Evolutionary conservation across 202 grass and related monocot species (phyloP).

Genomic region (Dendrocalamus latiflorus): DNA sequence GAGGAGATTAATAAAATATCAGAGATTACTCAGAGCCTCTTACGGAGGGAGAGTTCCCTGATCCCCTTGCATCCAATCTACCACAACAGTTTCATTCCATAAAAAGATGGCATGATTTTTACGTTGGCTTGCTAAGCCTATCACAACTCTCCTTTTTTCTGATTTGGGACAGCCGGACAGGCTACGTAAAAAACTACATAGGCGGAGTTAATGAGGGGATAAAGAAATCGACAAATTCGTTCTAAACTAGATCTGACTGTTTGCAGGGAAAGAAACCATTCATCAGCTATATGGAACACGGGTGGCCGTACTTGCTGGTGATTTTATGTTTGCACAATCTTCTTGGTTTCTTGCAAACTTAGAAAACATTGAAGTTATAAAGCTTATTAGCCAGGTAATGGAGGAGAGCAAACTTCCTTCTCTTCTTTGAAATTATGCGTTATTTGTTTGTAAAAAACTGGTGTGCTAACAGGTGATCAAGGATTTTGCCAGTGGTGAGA

Average conservation of each 20-base stretch:
- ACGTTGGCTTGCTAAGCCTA: no score
- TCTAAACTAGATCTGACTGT: conserved; percentile 4
- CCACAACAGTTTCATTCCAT: no score
- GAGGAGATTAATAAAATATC: no score
- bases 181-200: no score
- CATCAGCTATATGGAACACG: conserved; percentile 88
- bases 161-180: no score
- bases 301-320: conserved; percentile 84
- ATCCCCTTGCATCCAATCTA: no score
- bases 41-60: no score
- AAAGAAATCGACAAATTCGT: not conserved
- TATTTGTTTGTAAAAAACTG: not conserved
- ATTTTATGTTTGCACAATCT: conserved; percentile 98
- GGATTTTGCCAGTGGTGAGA: conserved; percentile 94
- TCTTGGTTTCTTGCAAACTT: conserved; percentile 97
- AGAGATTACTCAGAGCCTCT: no score
- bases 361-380: conserved; percentile 94
- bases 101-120: no score
- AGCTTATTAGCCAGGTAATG: conserved; percentile 91
- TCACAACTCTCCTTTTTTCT: no score
- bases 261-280: conserved; percentile 80
- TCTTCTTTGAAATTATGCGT: not conserved
- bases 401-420: not conserved
- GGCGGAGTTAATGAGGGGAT: not conserved
- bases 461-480: conserved; percentile 71